Evolutionary conservation across 345 rosid species (phyloP), one percentile per base, ranked within the genome.

Genomic region (Pistacia vera): DNA sequence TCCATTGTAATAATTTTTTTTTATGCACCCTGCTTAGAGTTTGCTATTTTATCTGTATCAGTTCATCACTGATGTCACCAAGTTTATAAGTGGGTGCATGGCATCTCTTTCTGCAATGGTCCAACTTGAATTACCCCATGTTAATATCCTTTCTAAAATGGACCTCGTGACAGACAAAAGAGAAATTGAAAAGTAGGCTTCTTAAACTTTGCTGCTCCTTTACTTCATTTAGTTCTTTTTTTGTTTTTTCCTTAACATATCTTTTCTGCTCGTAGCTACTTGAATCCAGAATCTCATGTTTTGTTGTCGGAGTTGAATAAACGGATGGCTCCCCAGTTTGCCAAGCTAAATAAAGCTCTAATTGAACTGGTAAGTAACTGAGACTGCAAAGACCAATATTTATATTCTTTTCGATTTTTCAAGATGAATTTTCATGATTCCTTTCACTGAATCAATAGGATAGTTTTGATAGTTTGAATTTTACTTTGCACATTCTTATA

Each of bases 91-190:
- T 74, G 99, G 98, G 57, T 95, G 99, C 80, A 90, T 92, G 98
- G 92, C 95, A 51, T 95, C 99, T 71, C 98, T 93, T 68, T 90
- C 98, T 71, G 98, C 98, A 59, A 95, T 95, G 97, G 66, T 95
- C 75, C 96, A 95, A 80, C 97, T 95, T 73, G 98, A 95, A 76
- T 70, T 93, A 80, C 99, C 98, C 5, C 98, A 90, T 80, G 83
- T 95, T 73, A 95, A 95, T 81, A 85, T 93, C 73, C 93, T 92
- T 83, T 87, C 98, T 25, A 95, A 95, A 83, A 95, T 95, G 97
- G 98, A 95, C 78, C 97, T 90, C 28, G 89, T 95, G 78, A 87
- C 83, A 62, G 90, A 88, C 75, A 93, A 87, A 82, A 88, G 83
- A 77, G 90, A 90, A 77, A 75, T 92, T 18, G 90, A 90, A 66